phyloP scores from a whole-genome alignment of 768 basidiomycete genomes.

The Wakefieldia striispora region DNA sequence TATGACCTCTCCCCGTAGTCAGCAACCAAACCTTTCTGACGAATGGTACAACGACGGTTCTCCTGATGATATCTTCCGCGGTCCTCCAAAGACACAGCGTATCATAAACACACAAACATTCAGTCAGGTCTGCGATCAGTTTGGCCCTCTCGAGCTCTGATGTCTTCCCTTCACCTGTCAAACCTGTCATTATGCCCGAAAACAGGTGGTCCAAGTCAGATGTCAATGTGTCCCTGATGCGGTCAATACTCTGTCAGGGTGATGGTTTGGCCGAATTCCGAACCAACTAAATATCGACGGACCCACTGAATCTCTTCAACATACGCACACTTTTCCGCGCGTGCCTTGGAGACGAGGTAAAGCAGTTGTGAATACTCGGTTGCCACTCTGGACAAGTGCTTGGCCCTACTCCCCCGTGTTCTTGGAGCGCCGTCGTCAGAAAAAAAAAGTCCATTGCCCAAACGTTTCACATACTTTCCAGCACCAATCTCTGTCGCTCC shows the following conservation, averaged over 20 bases:
- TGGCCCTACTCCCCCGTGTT: conserved; percentile 61
- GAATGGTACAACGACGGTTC: conserved; percentile 70
- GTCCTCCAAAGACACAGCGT: conserved; percentile 77
- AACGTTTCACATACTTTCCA: conserved; percentile 32
- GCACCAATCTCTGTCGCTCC: conserved; percentile 29
- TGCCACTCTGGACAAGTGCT: conserved; percentile 82
- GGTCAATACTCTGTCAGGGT: conserved; percentile 67
- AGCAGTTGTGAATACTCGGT: conserved; percentile 90
- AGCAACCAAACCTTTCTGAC: conserved; percentile 60
- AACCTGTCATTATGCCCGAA: conserved; percentile 51
- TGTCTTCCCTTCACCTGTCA: conserved; percentile 49
- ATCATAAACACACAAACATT: conserved; percentile 81
- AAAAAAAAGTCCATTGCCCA: not conserved
- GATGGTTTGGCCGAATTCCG: conserved; percentile 7
- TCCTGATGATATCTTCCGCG: conserved; percentile 83
- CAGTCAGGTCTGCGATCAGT: conserved; percentile 62
- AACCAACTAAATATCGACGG: conserved; percentile 30
- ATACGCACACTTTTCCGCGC: conserved; percentile 71
- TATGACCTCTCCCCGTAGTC: not conserved
- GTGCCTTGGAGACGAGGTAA: conserved; percentile 85
- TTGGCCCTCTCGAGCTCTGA: conserved; percentile 66
- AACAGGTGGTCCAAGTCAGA: conserved; percentile 87
- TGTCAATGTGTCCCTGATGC: conserved; percentile 80
- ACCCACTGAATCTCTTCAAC: conserved; percentile 88
- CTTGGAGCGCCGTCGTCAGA: conserved; percentile 33